A percentile compares a stretch with the other conserved stretches of the same genome.
These are phyloP conservation scores for Colletotrichum viniferum DNA, from an alignment of 2,329 filamentous ascomycete species.

Conservation along the genomic window DNA sequence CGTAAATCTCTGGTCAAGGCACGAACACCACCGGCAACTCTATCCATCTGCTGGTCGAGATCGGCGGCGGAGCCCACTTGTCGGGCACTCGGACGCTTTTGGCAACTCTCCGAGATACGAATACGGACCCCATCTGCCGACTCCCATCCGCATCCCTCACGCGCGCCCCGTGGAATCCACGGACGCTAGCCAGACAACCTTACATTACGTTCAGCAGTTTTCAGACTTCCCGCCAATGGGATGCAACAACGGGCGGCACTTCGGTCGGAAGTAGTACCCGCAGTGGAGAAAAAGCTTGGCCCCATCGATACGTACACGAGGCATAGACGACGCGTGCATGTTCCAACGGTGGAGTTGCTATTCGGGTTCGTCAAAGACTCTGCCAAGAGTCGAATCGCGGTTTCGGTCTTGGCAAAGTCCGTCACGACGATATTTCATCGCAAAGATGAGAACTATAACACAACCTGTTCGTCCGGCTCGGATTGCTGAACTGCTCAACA, in stretches of 20 bases:
- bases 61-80: background rate
- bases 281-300: background rate
- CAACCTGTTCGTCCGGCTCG: background rate
- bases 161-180: background rate
- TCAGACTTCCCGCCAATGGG: background rate
- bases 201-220: background rate
- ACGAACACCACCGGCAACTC: background rate
- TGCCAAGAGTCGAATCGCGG: background rate
- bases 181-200: background rate
- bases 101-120: slow-evolving; percentile 2
- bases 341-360: background rate
- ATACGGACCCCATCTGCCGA: background rate
- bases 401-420: background rate
- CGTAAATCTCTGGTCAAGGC: slow-evolving; percentile 1
- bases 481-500: background rate
- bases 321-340: background rate
- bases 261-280: background rate
- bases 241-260: background rate
- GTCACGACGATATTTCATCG: background rate
- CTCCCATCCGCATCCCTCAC: background rate
- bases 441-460: background rate
- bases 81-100: background rate
- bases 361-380: background rate
- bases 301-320: background rate
- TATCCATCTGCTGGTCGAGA: background rate